Evolutionary conservation across 805 yeast species (phyloP).

Genomic region (Zygoascus biomembranicola): DNA sequence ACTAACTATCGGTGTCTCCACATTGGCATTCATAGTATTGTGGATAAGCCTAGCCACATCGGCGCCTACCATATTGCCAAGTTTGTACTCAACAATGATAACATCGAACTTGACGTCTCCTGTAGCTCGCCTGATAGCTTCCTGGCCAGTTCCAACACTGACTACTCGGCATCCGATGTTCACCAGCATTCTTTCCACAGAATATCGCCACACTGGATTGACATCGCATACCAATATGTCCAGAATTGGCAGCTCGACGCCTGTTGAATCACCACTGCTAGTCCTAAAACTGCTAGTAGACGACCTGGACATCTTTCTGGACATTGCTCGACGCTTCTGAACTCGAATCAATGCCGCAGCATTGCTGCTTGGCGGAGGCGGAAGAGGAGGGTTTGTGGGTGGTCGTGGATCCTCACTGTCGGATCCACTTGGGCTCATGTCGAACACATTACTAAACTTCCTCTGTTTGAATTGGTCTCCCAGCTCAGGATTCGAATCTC

Average conservation of each 20-base stretch:
- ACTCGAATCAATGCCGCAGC: constrained; percentile 36
- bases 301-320: constrained; percentile 29
- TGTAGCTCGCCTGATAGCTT: constrained; percentile 69
- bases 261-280: constrained; percentile 2
- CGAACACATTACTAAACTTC: constrained; percentile 14
- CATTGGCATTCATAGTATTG: constrained; percentile 69
- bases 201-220: constrained; percentile 69
- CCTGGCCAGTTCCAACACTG: constrained; percentile 71
- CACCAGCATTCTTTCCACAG: constrained; percentile 55
- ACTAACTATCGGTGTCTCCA: constrained; percentile 69
- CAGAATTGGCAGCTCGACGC: constrained; percentile 26
- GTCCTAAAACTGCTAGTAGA: not conserved
- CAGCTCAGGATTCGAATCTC: constrained; percentile 19
- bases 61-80: constrained; percentile 58
- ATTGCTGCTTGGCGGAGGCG: not conserved
- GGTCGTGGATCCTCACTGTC: constrained; percentile 52
- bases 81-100: constrained; percentile 64
- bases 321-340: constrained; percentile 46
- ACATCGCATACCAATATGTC: constrained; percentile 82
- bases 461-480: constrained; percentile 15
- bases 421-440: constrained; percentile 42
- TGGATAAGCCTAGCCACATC: constrained; percentile 73
- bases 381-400: not conserved
- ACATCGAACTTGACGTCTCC: constrained; percentile 79
- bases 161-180: constrained; percentile 73